These are phyloP conservation scores for Arxiozyma telluris DNA, from an alignment of 1,139 yeast species.

Conservation along the genomic window DNA sequence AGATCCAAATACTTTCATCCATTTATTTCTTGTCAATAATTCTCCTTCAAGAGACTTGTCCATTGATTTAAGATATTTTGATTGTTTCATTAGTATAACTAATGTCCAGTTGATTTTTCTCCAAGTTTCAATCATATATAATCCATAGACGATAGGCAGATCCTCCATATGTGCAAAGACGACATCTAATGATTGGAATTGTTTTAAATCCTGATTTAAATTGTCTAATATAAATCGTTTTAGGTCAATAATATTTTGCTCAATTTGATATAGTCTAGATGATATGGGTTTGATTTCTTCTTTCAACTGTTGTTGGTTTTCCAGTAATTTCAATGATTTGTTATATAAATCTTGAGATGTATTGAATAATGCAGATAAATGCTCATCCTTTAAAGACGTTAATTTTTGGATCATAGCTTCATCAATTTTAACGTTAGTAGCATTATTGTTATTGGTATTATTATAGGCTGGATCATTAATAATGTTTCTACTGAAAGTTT, in stretches of 20 bases:
- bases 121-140: conserved; percentile 58
- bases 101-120: conserved; percentile 37
- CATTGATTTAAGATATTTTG: background rate
- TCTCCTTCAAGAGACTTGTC: conserved; percentile 59
- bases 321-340: conserved; percentile 26
- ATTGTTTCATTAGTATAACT: background rate
- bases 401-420: background rate
- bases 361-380: background rate
- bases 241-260: background rate
- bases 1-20: conserved; percentile 54
- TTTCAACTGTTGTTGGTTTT: conserved; percentile 26
- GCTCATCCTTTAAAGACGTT: background rate
- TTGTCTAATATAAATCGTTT: conserved; percentile 28
- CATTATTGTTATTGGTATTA: background rate
- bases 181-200: conserved; percentile 38
- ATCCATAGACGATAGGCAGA: conserved; percentile 73
- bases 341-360: conserved; percentile 28
- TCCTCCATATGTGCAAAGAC: conserved; percentile 51
- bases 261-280: background rate
- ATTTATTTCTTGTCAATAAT: conserved; percentile 44
- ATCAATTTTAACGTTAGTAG: background rate
- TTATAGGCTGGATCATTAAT: background rate
- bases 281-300: conserved; percentile 25
- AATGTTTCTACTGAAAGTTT: background rate
- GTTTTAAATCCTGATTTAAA: conserved; percentile 29